phyloP scores from a whole-genome alignment of 371 early-diverging fungal genomes.

The Rhizopus microsporus region DNA sequence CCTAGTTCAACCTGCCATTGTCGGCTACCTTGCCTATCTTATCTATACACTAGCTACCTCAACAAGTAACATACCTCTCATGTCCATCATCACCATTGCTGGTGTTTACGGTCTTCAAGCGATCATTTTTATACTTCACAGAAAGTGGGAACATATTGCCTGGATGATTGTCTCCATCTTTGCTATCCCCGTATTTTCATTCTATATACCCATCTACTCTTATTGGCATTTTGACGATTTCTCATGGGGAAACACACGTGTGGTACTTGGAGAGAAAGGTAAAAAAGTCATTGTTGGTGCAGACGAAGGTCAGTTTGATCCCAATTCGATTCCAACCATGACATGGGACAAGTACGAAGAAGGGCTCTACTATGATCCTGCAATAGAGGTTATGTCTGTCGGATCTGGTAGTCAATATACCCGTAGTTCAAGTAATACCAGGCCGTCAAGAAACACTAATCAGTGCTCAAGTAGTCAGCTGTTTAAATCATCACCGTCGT shows the following conservation, averaged over 20 bases:
- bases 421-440: background rate
- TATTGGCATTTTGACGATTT: conserved; percentile 93
- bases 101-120: conserved; percentile 85
- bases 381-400: conserved; percentile 16
- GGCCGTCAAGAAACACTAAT: too few relatives aligned
- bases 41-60: conserved; percentile 54
- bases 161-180: conserved; percentile 82
- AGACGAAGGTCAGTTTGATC: conserved; percentile 64
- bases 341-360: conserved; percentile 88
- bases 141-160: conserved; percentile 73
- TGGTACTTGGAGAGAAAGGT: conserved; percentile 78
- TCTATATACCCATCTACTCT: conserved; percentile 68
- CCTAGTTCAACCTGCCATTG: conserved; percentile 82
- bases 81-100: conserved; percentile 68
- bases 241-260: conserved; percentile 89
- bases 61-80: conserved; percentile 49
- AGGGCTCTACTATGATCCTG: conserved; percentile 36
- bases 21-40: conserved; percentile 79
- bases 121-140: conserved; percentile 79
- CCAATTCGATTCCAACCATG: conserved; percentile 61
- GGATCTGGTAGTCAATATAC: conserved; percentile 18
- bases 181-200: conserved; percentile 65
- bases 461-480: too few relatives aligned
- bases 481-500: background rate
- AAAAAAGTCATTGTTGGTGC: conserved; percentile 53